Conservation (phyloP, 208 protist genomes). For the Leishmania aethiopica region DNA sequence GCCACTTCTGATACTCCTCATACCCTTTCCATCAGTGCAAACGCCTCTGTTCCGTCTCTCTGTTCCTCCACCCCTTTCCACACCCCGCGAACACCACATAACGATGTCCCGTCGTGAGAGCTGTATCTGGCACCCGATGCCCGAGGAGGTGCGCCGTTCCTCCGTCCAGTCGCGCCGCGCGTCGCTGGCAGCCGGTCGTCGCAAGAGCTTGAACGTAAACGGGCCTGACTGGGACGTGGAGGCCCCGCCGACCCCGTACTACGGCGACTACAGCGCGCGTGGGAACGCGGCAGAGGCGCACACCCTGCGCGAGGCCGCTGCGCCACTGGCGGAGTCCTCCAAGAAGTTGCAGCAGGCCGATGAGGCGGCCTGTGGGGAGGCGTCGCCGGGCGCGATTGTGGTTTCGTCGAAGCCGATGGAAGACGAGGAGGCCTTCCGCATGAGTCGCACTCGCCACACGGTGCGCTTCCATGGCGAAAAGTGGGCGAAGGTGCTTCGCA, state of each 20-base stretch:
- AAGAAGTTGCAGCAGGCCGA: background rate
- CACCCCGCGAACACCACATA: background rate
- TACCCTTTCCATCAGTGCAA: background rate
- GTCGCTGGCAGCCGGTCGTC: constrained; percentile 48
- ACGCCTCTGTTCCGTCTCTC: background rate
- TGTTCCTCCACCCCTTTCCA: background rate
- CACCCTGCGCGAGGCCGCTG: background rate
- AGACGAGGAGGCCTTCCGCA: background rate
- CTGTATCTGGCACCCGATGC: constrained; percentile 73
- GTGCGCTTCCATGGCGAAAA: constrained; percentile 59
- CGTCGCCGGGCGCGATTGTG: too few relatives aligned
- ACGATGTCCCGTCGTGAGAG: constrained; percentile 48
- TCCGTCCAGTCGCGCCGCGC: constrained; percentile 52
- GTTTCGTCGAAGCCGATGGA: background rate
- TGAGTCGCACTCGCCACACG: constrained; percentile 46
- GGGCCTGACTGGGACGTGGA: constrained; percentile 53
- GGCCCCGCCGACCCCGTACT: constrained; percentile 36
- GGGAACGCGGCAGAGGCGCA: background rate
- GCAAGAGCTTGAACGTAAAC: constrained; percentile 28
- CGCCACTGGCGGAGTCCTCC: constrained; percentile 4
- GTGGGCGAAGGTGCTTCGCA: constrained; percentile 42
- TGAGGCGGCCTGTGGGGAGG: constrained; percentile 1
- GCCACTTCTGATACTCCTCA: background rate
- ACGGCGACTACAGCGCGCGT: constrained; percentile 31
- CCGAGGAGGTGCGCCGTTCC: constrained; percentile 53